phyloP scores from a whole-genome alignment of 805 yeast species.

The Tetrapisispora taiwanensis region DNA sequence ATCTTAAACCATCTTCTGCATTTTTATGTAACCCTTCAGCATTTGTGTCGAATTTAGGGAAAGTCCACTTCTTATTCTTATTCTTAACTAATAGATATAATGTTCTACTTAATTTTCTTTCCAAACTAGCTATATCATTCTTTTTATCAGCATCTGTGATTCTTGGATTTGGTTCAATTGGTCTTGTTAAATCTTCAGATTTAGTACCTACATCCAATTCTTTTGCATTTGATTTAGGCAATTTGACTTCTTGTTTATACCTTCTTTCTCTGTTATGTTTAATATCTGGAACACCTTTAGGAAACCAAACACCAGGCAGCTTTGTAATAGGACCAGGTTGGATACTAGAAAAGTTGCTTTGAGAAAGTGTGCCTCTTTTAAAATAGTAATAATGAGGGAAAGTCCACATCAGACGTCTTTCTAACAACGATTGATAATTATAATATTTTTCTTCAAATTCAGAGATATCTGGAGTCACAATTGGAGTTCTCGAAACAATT shows the following conservation, averaged over 20 bases:
- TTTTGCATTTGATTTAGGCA: constrained; percentile 51
- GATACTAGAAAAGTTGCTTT: constrained; percentile 63
- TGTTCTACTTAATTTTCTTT: constrained; percentile 69
- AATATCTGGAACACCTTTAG: constrained; percentile 77
- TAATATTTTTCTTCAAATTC: constrained; percentile 68
- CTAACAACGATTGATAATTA: constrained; percentile 75
- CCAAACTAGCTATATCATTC: constrained; percentile 58
- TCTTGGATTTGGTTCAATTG: constrained; percentile 62
- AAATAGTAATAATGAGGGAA: constrained; percentile 90
- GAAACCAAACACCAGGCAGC: constrained; percentile 67
- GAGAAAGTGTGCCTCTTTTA: constrained; percentile 81
- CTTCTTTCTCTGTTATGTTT: constrained; percentile 85
- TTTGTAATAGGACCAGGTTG: constrained; percentile 68
- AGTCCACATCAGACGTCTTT: constrained; percentile 92
- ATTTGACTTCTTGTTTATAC: constrained; percentile 60
- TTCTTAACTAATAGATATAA: constrained; percentile 61
- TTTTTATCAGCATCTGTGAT: constrained; percentile 63
- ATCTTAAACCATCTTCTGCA: constrained; percentile 66
- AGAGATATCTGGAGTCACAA: constrained; percentile 68
- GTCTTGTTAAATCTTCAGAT: constrained; percentile 53
- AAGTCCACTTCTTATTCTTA: constrained; percentile 45
- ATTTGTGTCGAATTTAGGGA: constrained; percentile 62
- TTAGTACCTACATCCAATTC: constrained; percentile 19
- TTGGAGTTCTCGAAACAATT: constrained; percentile 70
- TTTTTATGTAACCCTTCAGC: constrained; percentile 51